Evolutionary conservation across 352 stramenopile genomes (phyloP).

Genomic region (Phytophthora cryptogea): DNA sequence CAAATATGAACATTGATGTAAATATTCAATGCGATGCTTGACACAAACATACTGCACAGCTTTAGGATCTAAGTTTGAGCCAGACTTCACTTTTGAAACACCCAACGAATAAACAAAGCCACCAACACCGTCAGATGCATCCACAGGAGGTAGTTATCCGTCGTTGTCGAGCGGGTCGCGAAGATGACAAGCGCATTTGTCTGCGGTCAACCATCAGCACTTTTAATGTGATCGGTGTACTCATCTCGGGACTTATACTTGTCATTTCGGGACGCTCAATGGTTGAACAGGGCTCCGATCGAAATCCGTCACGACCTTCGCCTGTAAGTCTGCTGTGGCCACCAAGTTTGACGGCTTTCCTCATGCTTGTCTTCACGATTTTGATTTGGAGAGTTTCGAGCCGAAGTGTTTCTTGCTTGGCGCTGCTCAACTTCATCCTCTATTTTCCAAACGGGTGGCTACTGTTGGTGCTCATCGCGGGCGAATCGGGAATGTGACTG

Average conservation of each 20-base stretch:
- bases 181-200: background rate
- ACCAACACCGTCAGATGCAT: background rate
- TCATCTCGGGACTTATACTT: slow-evolving; percentile 4
- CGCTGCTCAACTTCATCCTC: background rate
- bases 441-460: background rate
- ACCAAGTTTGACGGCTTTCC: slow-evolving; percentile 5
- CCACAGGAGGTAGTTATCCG: background rate
- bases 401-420: background rate
- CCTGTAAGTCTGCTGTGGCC: slow-evolving; percentile 4
- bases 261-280: background rate
- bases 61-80: background rate
- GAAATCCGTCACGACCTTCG: background rate
- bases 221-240: background rate
- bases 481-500: background rate
- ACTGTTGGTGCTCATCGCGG: background rate
- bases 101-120: too few relatives aligned
- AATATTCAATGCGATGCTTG: background rate
- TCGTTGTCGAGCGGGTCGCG: background rate
- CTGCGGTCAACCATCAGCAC: background rate
- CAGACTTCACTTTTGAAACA: background rate
- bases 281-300: background rate
- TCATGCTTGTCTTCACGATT: slow-evolving; percentile 7
- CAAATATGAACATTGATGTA: background rate
- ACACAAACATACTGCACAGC: background rate
- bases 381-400: background rate